Evolutionary conservation across 2,329 filamentous ascomycete species (phyloP), one percentile per base, ranked within the genome.

Genomic region (Cladophialophora carrionii): DNA sequence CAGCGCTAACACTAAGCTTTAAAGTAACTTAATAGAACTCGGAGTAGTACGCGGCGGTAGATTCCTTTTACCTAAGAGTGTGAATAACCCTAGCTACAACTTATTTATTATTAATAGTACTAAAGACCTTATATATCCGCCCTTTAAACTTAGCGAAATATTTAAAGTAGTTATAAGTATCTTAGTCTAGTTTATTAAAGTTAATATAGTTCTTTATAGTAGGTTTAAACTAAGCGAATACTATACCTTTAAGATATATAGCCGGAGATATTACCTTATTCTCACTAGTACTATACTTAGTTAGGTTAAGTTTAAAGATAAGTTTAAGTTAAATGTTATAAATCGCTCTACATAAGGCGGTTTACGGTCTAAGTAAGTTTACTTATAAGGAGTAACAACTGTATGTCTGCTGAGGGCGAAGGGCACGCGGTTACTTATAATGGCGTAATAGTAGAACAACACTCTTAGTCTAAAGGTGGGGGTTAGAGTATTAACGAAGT

Each of bases 131-230:
- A 2, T 52, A 20, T 8, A 52, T 22, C 4, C 10, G 5, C 4
- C 1, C 12, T 14, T 52, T 12, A 12, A 52, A 52, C 20, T 52
- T 10, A 10, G 5, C 12, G 12, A 52, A 52, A 7, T 52, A 12
- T 6, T 22, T 14, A 26, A 52, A 52, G 49, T 52, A 52, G 3
- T 1, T 14, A 9, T 26, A 4, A 3, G 20, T 52, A 29, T 52
- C 24, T 24, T 3, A 26, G 26, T 52, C 20, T 24, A 52, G 20
- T 1, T 2, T 52, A 10, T 29, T 12, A 12, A 9, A 3, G 12
- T 46, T 14, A 17, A 52, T 29, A 24, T 52, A 52, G 8, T 29
- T 14, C 49, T 52, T 52, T 52, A 52, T 52, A 53, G 26, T 31
- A 9, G 14, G 24, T 17, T 53, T 29, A 29, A 53, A 53, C 26